Evolutionary conservation across 2,329 filamentous ascomycete species (phyloP).

Genomic region (Aspergillus nomiae): DNA sequence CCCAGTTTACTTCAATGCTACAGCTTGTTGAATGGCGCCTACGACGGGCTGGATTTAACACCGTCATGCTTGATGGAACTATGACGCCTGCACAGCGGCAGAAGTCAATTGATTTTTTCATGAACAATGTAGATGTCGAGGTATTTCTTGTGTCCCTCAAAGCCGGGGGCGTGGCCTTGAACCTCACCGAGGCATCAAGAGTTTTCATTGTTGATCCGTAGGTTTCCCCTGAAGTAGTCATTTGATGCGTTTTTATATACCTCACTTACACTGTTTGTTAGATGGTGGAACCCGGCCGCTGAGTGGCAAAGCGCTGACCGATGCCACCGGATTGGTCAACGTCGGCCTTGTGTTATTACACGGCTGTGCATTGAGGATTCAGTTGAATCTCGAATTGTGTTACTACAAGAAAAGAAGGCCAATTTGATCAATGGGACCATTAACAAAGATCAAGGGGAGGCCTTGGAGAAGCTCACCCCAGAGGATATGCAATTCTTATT

Average conservation of each 20-base stretch:
- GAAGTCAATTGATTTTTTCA: constrained; percentile 93
- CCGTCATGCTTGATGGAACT: constrained; percentile 95
- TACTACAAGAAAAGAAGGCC: constrained; percentile 97
- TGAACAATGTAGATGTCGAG: constrained; percentile 91
- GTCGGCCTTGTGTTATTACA: constrained; percentile 89
- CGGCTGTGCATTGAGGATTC: constrained; percentile 95
- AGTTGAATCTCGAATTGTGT: constrained; percentile 92
- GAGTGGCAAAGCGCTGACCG: constrained; percentile 98
- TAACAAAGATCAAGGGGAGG: constrained; percentile 79
- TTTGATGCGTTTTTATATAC: neutral
- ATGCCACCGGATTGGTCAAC: constrained; percentile 93
- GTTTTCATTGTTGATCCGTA: constrained; percentile 97
- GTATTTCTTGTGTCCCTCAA: constrained; percentile 96
- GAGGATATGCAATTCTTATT: constrained; percentile 98
- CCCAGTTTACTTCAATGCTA: constrained; percentile 95
- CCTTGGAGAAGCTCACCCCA: constrained; percentile 86
- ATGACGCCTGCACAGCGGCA: constrained; percentile 95
- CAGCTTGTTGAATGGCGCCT: constrained; percentile 97
- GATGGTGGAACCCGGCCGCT: constrained; percentile 99
- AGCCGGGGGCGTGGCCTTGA: constrained; percentile 92
- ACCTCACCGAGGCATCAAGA: constrained; percentile 88
- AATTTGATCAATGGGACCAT: constrained; percentile 98
- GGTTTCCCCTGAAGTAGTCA: constrained; percentile 46
- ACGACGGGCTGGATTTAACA: constrained; percentile 93
- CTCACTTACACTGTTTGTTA: constrained; percentile 42